Evolutionary conservation across 2,329 filamentous ascomycete genomes (phyloP).

Genomic region (Leptographium procerum): DNA sequence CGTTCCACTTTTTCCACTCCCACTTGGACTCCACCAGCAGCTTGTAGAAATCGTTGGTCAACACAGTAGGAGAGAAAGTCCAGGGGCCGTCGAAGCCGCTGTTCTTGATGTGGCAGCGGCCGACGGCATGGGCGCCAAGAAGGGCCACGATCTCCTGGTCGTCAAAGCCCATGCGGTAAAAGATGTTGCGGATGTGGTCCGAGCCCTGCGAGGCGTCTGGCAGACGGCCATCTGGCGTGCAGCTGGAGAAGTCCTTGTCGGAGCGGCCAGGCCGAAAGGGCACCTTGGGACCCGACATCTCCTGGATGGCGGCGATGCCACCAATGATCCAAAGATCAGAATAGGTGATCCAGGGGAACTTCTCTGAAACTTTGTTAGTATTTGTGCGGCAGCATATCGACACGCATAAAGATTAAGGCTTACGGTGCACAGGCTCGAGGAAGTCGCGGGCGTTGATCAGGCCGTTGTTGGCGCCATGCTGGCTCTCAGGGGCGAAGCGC

Average conservation of each 20-base stretch:
- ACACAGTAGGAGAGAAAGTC: conserved; percentile 80
- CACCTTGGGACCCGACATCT: conserved; percentile 82
- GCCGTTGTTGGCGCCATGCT: conserved; percentile 90
- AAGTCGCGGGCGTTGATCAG: conserved; percentile 80
- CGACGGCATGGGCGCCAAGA: conserved; percentile 73
- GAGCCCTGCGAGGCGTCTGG: conserved; percentile 61
- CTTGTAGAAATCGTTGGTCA: conserved; percentile 93
- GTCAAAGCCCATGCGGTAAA: conserved; percentile 94
- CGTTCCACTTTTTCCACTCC: conserved; percentile 83
- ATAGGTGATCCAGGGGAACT: conserved; percentile 93
- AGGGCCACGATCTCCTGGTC: conserved; percentile 94
- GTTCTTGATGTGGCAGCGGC: conserved; percentile 77
- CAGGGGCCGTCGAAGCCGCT: conserved; percentile 82
- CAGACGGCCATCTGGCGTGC: conserved; percentile 84
- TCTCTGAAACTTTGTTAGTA: conserved; percentile 29
- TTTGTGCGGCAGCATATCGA: conserved; percentile 5
- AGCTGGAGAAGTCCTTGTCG: conserved; percentile 70
- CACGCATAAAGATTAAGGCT: conserved; percentile 16
- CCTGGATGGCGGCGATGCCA: conserved; percentile 78
- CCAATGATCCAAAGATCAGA: conserved; percentile 93
- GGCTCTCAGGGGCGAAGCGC: conserved; percentile 81
- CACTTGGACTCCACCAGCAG: conserved; percentile 87
- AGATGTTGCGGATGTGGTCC: conserved; percentile 81
- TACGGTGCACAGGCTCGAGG: conserved; percentile 80
- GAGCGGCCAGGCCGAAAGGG: conserved; percentile 79